Conservation (phyloP, 2,329 filamentous ascomycete species). For the Emergomyces orientalis region DNA sequence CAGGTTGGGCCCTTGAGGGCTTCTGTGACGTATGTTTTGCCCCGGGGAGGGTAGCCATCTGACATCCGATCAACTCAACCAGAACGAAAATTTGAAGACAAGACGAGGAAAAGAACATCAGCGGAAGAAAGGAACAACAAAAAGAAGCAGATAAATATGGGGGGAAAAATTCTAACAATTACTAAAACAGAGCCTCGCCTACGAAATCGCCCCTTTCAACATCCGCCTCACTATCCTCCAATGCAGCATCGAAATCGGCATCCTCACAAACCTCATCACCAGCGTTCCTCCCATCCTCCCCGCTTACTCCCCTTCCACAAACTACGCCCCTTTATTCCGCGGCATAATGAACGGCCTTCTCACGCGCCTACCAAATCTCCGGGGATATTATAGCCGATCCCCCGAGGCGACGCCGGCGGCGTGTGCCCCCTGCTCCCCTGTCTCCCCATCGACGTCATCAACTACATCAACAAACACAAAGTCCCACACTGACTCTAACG, state of each 20-base stretch:
- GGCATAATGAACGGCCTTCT: constrained; percentile 74
- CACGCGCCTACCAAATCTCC: constrained; percentile 61
- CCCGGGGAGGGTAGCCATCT: background rate
- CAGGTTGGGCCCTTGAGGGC: constrained; percentile 89
- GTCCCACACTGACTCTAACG: background rate
- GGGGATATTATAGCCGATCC: constrained; percentile 28
- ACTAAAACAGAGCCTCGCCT: constrained; percentile 58
- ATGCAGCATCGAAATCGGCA: constrained; percentile 83
- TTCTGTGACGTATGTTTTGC: constrained; percentile 64
- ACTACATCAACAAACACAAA: background rate
- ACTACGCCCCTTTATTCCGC: constrained; percentile 69
- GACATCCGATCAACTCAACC: background rate
- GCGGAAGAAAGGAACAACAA: background rate
- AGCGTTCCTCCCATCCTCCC: constrained; percentile 67
- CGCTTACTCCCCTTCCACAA: constrained; percentile 58
- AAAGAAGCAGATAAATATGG: background rate
- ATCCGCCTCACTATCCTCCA: constrained; percentile 94
- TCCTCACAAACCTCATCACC: constrained; percentile 76
- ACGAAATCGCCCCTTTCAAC: constrained; percentile 95
- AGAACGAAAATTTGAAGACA: background rate
- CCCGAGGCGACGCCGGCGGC: constrained; percentile 8
- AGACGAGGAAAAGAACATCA: background rate
- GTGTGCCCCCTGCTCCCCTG: constrained; percentile 8
- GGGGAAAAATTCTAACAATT: background rate
- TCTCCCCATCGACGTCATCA: constrained; percentile 11